Base-by-base conservation (phyloP, 2,329 filamentous ascomycete species). In the Epichloe brachyelytri region DNA sequence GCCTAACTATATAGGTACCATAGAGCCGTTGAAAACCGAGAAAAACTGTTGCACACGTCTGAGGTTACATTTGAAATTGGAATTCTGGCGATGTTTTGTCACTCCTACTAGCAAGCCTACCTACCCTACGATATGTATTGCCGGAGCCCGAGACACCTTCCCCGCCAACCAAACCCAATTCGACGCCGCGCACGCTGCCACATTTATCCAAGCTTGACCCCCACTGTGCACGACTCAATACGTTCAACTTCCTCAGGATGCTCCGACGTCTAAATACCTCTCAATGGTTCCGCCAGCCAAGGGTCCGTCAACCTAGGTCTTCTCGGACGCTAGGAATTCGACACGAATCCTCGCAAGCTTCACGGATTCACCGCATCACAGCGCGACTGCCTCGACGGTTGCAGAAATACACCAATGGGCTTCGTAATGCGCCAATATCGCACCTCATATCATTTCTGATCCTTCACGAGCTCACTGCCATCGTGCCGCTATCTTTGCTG, bases 381-480 rank as follows among this genome's bases (percentile, higher is more conserved):
- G 54, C 68, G 34, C 74, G 74, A 54, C 75, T 86, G 7, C 88
- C 88, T 3, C 69, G 63, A 4, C 83, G 81, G 54, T 74, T 94
- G 12, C 85, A 79, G 52, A 75, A 72, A 49, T 87, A 89, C 69
- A 83, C 86, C 0, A 68, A 71, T 1, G 80, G 81, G 0, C 78
- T 98, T 3, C 79, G 83, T 52, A 75, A 78, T 51, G 89, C 89
- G 1, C 93, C 93, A 0, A 67, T 89, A 43, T 87, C 87, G 1
- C 88, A 96, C 68, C 74, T 95, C 41, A 80, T 85, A 1, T 83
- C 91, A 0, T 98, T 98, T 65, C 73, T 97, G 11, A 72, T 96
- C 39, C 76, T 98, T 0, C 93, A 98, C 71, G 93, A 98, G 67
- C 65, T 96, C 43, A 97, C 93, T 0, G 91, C 93, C 10, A 71